These are phyloP conservation scores for Fusarium phyllophilum DNA, from an alignment of 2,329 filamentous ascomycete species.

Conservation along the genomic window DNA sequence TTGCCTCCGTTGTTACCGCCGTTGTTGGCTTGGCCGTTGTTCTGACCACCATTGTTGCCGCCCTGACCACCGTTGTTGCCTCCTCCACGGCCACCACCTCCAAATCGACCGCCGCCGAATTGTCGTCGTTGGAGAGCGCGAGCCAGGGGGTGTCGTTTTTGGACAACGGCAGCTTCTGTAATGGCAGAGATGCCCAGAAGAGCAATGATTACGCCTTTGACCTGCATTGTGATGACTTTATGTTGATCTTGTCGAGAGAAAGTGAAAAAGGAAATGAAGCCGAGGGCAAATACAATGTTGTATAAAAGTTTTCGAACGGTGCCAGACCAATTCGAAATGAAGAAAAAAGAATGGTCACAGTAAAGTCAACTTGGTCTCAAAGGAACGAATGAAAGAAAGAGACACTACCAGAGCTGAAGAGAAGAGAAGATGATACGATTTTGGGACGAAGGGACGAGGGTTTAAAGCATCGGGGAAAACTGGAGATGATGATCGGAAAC, in stretches of 20 bases:
- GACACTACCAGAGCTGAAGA: slow-evolving; percentile 61
- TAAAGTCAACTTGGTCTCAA: slow-evolving; percentile 44
- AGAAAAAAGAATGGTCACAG: slow-evolving; percentile 59
- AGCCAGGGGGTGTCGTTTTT: slow-evolving; percentile 51
- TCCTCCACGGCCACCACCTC: slow-evolving; percentile 33
- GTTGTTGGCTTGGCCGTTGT: slow-evolving; percentile 33
- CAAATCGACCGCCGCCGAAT: slow-evolving; percentile 42
- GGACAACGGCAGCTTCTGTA: slow-evolving; percentile 58
- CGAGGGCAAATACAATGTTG: slow-evolving; percentile 19
- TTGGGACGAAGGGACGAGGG: slow-evolving; percentile 45
- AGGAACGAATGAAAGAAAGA: slow-evolving; percentile 60
- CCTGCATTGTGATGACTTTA: slow-evolving; percentile 58
- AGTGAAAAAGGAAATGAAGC: slow-evolving; percentile 18
- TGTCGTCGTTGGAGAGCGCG: slow-evolving; percentile 56
- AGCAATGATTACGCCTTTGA: slow-evolving; percentile 61
- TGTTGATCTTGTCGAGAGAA: slow-evolving; percentile 35
- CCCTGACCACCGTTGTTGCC: slow-evolving; percentile 40
- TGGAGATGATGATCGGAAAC: slow-evolving; percentile 44
- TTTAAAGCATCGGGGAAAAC: slow-evolving; percentile 48
- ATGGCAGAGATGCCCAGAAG: slow-evolving; percentile 59
- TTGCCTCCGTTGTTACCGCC: slow-evolving; percentile 29
- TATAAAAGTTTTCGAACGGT: slow-evolving; percentile 50
- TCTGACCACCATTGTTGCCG: slow-evolving; percentile 39
- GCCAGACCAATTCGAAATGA: slow-evolving; percentile 59
- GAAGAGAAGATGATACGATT: slow-evolving; percentile 49